Conservation (phyloP, 768 basidiomycete species). For the Tricholoma sp. region DNA sequence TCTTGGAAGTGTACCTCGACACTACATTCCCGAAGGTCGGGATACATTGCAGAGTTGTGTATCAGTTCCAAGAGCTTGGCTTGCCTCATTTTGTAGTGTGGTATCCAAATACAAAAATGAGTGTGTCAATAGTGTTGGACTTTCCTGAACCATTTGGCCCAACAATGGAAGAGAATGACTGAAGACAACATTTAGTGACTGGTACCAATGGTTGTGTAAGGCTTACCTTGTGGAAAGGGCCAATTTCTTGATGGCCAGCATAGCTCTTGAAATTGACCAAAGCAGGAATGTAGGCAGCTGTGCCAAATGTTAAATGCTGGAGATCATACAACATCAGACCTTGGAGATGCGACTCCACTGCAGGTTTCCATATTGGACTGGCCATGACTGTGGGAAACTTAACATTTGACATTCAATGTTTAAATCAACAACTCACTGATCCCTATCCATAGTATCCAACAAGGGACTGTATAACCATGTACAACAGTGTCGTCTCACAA, state of each 20-base stretch:
- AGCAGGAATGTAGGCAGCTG: too few species aligned
- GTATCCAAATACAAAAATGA: constrained; percentile 97
- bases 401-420: too few species aligned
- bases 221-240: constrained; percentile 93
- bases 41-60: constrained; percentile 88
- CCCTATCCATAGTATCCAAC: too few species aligned
- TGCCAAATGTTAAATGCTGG: too few species aligned
- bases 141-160: constrained; percentile 98
- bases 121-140: constrained; percentile 96
- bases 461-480: too few species aligned
- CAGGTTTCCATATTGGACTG: too few species aligned
- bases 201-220: neutral
- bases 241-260: constrained; percentile 93
- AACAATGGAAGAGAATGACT: constrained; percentile 98
- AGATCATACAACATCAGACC: too few species aligned
- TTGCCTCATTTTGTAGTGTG: constrained; percentile 97
- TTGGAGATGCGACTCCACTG: too few species aligned
- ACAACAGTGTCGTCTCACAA: too few species aligned
- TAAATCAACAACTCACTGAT: too few species aligned
- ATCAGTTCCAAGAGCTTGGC: constrained; percentile 95
- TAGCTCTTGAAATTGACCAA: constrained; percentile 98
- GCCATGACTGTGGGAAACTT: too few species aligned
- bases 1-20: constrained; percentile 98
- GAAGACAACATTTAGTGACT: constrained; percentile 2
- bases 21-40: constrained; percentile 81